phyloP scores from a whole-genome alignment of 106 monocot species.

The Dactylorhiza incarnata region DNA sequence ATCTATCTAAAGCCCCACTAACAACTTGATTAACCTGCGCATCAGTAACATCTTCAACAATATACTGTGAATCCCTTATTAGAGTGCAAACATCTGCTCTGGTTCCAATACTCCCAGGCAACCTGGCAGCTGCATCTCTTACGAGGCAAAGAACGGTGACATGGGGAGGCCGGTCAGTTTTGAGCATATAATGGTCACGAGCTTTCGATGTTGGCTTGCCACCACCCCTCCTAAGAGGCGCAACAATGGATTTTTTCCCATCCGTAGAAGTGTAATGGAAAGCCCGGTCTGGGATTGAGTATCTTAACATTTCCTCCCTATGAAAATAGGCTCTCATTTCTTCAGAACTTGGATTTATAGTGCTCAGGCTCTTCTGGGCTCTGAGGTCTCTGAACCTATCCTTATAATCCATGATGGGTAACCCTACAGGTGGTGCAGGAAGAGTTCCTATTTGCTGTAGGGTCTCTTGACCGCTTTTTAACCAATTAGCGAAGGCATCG shows the following conservation, averaged over 20 bases:
- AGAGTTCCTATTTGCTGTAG: constrained; percentile 90
- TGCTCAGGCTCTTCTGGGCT: constrained; percentile 89
- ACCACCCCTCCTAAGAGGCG: constrained; percentile 88
- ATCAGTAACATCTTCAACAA: constrained; percentile 81
- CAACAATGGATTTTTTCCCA: constrained; percentile 85
- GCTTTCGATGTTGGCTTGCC: constrained; percentile 98
- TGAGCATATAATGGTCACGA: constrained; percentile 94
- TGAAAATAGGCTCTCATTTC: constrained; percentile 81
- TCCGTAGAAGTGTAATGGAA: constrained; percentile 84
- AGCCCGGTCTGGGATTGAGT: constrained; percentile 85
- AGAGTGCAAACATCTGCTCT: constrained; percentile 94
- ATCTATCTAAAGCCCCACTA: constrained; percentile 89
- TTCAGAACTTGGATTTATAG: constrained; percentile 74
- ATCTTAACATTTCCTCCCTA: constrained; percentile 67
- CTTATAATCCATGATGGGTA: constrained; percentile 57
- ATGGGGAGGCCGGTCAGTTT: constrained; percentile 81
- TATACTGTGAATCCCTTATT: constrained; percentile 84
- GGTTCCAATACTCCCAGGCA: constrained; percentile 93
- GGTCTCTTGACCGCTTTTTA: constrained; percentile 84
- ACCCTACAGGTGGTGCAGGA: constrained; percentile 63
- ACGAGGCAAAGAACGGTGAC: constrained; percentile 95
- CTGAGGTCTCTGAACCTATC: constrained; percentile 88
- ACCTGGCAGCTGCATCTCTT: constrained; percentile 85
- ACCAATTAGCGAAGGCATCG: constrained; percentile 97
- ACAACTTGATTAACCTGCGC: constrained; percentile 80